Evolutionary conservation across 495 filamentous ascomycete species (phyloP).

Genomic region (Jackrogersella multiformis): DNA sequence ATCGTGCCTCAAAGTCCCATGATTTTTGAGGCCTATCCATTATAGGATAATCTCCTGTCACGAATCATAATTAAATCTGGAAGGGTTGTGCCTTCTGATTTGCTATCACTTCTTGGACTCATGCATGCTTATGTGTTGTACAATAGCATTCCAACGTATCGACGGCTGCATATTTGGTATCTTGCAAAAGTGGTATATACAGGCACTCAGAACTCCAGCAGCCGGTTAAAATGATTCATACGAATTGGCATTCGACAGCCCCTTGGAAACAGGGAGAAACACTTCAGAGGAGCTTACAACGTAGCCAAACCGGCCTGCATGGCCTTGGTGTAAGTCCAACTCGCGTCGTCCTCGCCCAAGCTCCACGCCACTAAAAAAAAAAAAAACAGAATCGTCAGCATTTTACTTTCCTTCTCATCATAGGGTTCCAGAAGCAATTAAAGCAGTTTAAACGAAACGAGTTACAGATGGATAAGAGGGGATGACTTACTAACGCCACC

Average conservation of each 20-base stretch:
- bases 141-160: background rate
- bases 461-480: background rate
- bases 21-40: too few relatives aligned
- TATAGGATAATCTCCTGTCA: too few relatives aligned
- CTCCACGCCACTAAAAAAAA: constrained; percentile 60
- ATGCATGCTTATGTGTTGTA: too few relatives aligned
- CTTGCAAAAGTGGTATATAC: constrained; percentile 20
- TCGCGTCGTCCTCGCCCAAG: constrained; percentile 68
- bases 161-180: too few relatives aligned
- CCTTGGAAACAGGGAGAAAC: background rate
- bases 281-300: constrained; percentile 17
- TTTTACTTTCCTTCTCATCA: background rate
- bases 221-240: constrained; percentile 21
- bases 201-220: background rate
- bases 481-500: constrained; percentile 62
- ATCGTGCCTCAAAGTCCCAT: too few relatives aligned
- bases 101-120: too few relatives aligned
- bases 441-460: background rate
- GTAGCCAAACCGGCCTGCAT: constrained; percentile 58
- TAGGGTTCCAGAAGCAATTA: background rate
- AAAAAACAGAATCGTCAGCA: constrained; percentile 22
- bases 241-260: constrained; percentile 1
- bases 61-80: too few relatives aligned
- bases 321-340: constrained; percentile 63
- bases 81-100: too few relatives aligned